Evolutionary conservation across 169 alveolate genomes (phyloP).

Genomic region (Eimeria tenella): DNA sequence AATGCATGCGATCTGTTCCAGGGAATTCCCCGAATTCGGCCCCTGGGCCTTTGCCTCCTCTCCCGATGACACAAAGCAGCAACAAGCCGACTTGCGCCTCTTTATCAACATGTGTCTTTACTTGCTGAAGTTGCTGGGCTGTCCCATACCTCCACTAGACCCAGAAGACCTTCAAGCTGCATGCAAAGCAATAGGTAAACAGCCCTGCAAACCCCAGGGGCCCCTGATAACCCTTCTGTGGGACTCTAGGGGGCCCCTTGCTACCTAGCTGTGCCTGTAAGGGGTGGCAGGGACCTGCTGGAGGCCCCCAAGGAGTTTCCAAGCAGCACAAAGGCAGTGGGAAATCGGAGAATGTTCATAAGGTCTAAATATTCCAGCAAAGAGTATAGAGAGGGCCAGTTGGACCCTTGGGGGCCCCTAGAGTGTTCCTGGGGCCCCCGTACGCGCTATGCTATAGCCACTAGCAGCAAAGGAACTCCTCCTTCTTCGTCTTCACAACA

Average conservation of each 20-base stretch:
- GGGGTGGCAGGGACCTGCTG: too few species aligned
- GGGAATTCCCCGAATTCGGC: slow-evolving; percentile 69
- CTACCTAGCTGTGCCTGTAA: too few species aligned
- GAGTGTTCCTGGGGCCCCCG: background rate
- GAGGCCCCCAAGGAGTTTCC: too few species aligned
- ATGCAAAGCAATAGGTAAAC: slow-evolving; percentile 44
- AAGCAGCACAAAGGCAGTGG: too few species aligned
- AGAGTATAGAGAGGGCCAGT: too few species aligned
- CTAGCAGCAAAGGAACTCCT: too few species aligned
- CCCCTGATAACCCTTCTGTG: too few species aligned
- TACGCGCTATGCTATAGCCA: background rate
- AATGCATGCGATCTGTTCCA: background rate
- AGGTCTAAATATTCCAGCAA: too few species aligned
- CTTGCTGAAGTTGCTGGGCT: slow-evolving; percentile 6
- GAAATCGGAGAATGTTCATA: too few species aligned
- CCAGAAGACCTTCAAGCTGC: slow-evolving; percentile 8
- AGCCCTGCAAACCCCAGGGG: background rate
- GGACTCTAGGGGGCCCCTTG: too few species aligned
- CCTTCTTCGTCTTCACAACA: too few species aligned
- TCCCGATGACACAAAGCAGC: slow-evolving; percentile 27
- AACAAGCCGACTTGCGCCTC: background rate
- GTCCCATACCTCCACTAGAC: background rate
- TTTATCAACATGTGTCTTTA: slow-evolving; percentile 5
- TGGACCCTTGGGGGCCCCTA: background rate
- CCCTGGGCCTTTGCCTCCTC: slow-evolving; percentile 47